Base-by-base conservation (phyloP, 257 asterid genomes). In the Gentiana macrophylla region DNA sequence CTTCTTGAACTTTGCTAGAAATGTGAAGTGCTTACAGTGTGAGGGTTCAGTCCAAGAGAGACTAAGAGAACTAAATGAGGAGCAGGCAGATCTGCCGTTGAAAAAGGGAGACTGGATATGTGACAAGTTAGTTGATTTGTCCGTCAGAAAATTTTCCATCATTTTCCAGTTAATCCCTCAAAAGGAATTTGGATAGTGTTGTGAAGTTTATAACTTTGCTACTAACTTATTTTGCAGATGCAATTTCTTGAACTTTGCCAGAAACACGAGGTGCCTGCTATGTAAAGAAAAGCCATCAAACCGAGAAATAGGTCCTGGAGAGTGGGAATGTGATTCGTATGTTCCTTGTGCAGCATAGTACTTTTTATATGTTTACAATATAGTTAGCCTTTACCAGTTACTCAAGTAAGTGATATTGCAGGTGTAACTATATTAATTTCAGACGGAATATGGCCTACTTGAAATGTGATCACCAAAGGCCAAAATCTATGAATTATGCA, bases 311-410 rank as follows among this genome's bases (percentile, higher is more conserved):
- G 77, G 73, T 75, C 79, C 81, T 35, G 97, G 98, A 54, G 98
- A 92, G 71, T 92, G 98, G 97, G 93, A 92, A 72, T 92, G 98
- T 69, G 95, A 91, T 61, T 83, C 98, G 96, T 91, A 70, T 82
- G 95, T 60, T 64, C 61, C 12, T 36, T 38, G 24, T 38, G 37
- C 56, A 36, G 33, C 46, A 41, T 9, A 2, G 46, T 41, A 41
- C 9, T 4, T 41, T 41, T 41, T 41, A 3, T 1, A 38, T 1
- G 44, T 38, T 4, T 2, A 4, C 8, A 38, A 38, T 38, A 15
- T 15, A 15, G 24, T 15, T 15, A 0, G 0, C 24, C 24, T 38
- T 8, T 38, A 38, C 4, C 44, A 38, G n/a, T 38, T 5, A 41
- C 2, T 41, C 9, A 15, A 8, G 5, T 41, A 41, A 5, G 5